Evolutionary conservation across 2,329 filamentous ascomycete genomes (phyloP), one percentile per base, ranked within the genome.

Genomic region (Reticulascus tulasneorum): DNA sequence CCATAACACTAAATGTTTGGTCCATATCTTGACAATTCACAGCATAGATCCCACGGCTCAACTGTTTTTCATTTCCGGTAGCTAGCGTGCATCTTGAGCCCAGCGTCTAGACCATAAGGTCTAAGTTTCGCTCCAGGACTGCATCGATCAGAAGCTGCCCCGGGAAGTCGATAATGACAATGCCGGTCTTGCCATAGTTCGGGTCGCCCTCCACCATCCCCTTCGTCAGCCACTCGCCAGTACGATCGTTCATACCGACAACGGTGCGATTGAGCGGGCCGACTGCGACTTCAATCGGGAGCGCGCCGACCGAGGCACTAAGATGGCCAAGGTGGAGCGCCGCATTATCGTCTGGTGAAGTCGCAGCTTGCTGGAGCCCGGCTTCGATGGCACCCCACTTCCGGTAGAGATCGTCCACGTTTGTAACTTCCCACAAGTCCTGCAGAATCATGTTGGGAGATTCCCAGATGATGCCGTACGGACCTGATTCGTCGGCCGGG

Each of bases 161-260:
- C 0, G 68, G 68, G 30, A 73, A 73, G 39, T 73, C 69, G 3
- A 67, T 56, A 44, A 73, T 72, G 23, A 73, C 56, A 8, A 73
- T 53, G 9, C 69, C 69, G 2, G 65, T 61, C 17, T 62, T 53
- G 8, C 54, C 53, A n/a, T n/a, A n/a, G n/a, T n/a, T n/a, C 29
- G 33, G 35, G 5, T 38, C 35, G 10, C 35, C 37, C 25, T 42
- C 44, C 13, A 26, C 44, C 16, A 29, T 29, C 23, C 28, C 40
- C 27, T 29, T 37, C 31, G 37, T 37, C 23, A 71, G 53, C 62
- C 64, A 72, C 44, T 54, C 51, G 21, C 67, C 67, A 21, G 67
- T 70, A 54, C 63, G 60, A 45, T 72, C 68, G 37, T 73, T 73
- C 58, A 73, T 69, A 19, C 69, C 69, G 13, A 49, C 47, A 5